phyloP scores from a whole-genome alignment of 495 filamentous ascomycete genomes.

The Cairneyella variabilis region DNA sequence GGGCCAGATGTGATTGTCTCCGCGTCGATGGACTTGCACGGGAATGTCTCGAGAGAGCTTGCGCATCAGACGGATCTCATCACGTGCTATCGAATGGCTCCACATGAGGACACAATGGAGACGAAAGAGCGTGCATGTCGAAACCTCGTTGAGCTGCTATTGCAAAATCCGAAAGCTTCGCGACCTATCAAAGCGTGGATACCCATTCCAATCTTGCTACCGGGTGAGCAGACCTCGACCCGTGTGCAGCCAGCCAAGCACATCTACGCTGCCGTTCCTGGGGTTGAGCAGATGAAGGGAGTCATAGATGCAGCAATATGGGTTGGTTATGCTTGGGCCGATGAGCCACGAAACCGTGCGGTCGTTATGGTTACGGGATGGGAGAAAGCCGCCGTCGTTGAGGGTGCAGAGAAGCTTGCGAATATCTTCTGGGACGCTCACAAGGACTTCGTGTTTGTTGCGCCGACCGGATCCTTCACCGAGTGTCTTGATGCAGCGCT shows the following conservation, averaged over 20 bases:
- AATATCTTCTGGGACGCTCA: slow-evolving; percentile 45
- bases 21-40: slow-evolving; percentile 55
- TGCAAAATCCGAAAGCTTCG: background rate
- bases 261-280: slow-evolving; percentile 47
- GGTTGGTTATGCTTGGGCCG: slow-evolving; percentile 60
- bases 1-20: slow-evolving; percentile 48
- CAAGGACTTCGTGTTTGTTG: slow-evolving; percentile 48
- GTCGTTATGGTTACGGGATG: slow-evolving; percentile 51
- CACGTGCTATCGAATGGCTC: slow-evolving; percentile 55
- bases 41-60: slow-evolving; percentile 50
- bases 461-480: slow-evolving; percentile 45
- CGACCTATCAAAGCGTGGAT: slow-evolving; percentile 55
- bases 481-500: slow-evolving; percentile 48
- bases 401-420: slow-evolving; percentile 44
- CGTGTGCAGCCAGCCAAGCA: slow-evolving; percentile 50
- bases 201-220: slow-evolving; percentile 49
- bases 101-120: slow-evolving; percentile 47
- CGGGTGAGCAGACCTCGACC: slow-evolving; percentile 56
- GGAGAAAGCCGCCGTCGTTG: slow-evolving; percentile 33
- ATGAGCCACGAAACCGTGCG: slow-evolving; percentile 52
- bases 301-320: slow-evolving; percentile 54
- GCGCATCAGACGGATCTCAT: slow-evolving; percentile 49
- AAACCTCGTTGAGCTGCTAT: slow-evolving; percentile 43
- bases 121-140: slow-evolving; percentile 53
- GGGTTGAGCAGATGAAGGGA: slow-evolving; percentile 36